Percentiles rank a stretch among this genome's conserved stretches.
Evolutionary conservation across 2,329 filamentous ascomycete species (phyloP).

Genomic region (Neodidymelliopsis sp.): DNA sequence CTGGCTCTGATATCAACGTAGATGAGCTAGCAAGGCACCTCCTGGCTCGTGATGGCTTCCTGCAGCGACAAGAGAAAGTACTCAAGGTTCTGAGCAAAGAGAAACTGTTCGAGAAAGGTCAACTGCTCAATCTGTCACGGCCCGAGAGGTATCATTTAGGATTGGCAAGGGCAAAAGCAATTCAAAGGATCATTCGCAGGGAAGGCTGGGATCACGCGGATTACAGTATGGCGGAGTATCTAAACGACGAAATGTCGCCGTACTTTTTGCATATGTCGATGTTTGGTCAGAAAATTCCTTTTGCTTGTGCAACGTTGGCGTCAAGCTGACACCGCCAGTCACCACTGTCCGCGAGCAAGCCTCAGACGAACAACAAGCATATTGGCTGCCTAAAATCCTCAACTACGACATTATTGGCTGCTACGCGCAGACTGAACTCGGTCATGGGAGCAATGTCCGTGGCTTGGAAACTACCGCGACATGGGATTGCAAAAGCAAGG

Average conservation of each 20-base stretch:
- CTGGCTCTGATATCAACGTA: constrained; percentile 53
- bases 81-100: constrained; percentile 56
- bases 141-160: constrained; percentile 62
- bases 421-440: constrained; percentile 61
- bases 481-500: constrained; percentile 55
- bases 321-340: constrained; percentile 33
- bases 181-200: constrained; percentile 56
- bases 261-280: constrained; percentile 61
- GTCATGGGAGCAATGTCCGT: constrained; percentile 61
- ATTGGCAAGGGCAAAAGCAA: constrained; percentile 60
- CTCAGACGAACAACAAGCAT: constrained; percentile 55
- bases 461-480: constrained; percentile 59
- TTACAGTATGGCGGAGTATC: constrained; percentile 60
- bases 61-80: constrained; percentile 57
- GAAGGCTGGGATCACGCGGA: constrained; percentile 60
- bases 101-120: constrained; percentile 59
- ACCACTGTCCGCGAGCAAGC: constrained; percentile 61
- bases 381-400: constrained; percentile 60
- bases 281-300: constrained; percentile 51
- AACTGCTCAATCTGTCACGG: constrained; percentile 60
- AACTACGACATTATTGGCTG: constrained; percentile 60
- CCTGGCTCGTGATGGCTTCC: constrained; percentile 56
- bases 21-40: constrained; percentile 57
- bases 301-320: constrained; percentile 24
- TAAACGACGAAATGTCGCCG: constrained; percentile 62